phyloP scores from a whole-genome alignment of 208 protist genomes.

The Trypanosoma brucei region DNA sequence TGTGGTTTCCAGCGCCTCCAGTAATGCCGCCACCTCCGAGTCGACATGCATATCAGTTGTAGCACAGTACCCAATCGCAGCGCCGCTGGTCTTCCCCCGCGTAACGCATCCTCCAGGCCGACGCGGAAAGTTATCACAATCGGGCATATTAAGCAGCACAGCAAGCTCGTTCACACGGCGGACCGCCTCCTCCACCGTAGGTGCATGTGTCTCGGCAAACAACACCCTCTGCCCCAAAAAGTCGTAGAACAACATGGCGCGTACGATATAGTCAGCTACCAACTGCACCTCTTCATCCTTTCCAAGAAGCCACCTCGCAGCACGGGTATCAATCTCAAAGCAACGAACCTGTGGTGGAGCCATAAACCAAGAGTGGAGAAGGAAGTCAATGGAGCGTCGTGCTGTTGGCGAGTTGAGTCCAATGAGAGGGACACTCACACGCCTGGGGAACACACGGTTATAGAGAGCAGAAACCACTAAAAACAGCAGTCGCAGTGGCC shows the following conservation, averaged over 20 bases:
- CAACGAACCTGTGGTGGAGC: slow-evolving; percentile 48
- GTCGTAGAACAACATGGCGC: slow-evolving; percentile 77
- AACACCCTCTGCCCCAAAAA: slow-evolving; percentile 61
- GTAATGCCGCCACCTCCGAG: slow-evolving; percentile 19
- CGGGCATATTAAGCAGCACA: slow-evolving; percentile 40
- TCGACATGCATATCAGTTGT: slow-evolving; percentile 1
- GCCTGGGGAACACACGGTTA: slow-evolving; percentile 20
- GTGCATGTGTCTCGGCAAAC: slow-evolving; percentile 69
- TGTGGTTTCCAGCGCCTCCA: slow-evolving; percentile 9
- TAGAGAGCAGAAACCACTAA: slow-evolving; percentile 30
- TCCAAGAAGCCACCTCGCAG: background rate
- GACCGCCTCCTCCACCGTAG: slow-evolving; percentile 27
- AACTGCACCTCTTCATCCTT: slow-evolving; percentile 4
- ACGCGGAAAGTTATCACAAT: slow-evolving; percentile 12
- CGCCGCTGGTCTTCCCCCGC: background rate
- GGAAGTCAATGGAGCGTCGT: slow-evolving; percentile 43
- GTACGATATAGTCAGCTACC: slow-evolving; percentile 33
- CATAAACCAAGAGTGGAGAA: slow-evolving; percentile 65
- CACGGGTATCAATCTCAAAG: slow-evolving; percentile 41
- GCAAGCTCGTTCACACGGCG: slow-evolving; percentile 29
- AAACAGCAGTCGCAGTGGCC: slow-evolving; percentile 30
- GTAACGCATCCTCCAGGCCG: background rate
- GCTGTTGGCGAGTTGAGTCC: slow-evolving; percentile 15
- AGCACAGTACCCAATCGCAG: slow-evolving; percentile 1
- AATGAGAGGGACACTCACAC: slow-evolving; percentile 21